Conservation (phyloP, 2,329 filamentous ascomycete genomes). For the Sporothrix curviconia region DNA sequence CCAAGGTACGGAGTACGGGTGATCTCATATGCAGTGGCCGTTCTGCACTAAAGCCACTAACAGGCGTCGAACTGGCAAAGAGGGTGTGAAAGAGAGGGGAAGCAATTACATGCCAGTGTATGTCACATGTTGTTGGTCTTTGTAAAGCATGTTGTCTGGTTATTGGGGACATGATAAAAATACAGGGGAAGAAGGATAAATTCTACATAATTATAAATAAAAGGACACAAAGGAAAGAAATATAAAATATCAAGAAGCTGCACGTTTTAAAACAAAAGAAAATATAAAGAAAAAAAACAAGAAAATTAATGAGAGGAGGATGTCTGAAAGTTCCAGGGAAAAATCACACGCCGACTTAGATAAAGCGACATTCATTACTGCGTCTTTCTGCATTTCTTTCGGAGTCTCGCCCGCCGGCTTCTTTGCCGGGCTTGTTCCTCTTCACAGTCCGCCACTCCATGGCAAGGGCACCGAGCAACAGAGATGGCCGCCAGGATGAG, state of each 20-base stretch:
- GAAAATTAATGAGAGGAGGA: neutral
- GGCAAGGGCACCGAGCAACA: slow-evolving; percentile 41
- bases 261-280: neutral
- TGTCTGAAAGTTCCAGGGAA: neutral
- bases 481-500: slow-evolving; percentile 42
- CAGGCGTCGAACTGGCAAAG: neutral
- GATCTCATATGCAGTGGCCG: neutral
- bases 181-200: too few relatives aligned
- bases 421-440: neutral
- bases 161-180: too few relatives aligned
- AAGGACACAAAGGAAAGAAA: neutral
- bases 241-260: too few relatives aligned
- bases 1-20: neutral
- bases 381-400: neutral
- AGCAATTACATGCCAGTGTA: too few relatives aligned
- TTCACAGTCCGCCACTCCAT: slow-evolving; percentile 47
- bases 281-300: neutral
- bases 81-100: slow-evolving; percentile 3
- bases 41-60: slow-evolving; percentile 6
- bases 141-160: neutral
- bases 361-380: neutral
- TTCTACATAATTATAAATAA: too few relatives aligned
- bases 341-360: too few relatives aligned
- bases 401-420: neutral
- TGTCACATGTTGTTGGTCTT: neutral